These are phyloP conservation scores for Heliosperma pusillum DNA, from an alignment of 148 eudicot genomes.

Conservation along the genomic window DNA sequence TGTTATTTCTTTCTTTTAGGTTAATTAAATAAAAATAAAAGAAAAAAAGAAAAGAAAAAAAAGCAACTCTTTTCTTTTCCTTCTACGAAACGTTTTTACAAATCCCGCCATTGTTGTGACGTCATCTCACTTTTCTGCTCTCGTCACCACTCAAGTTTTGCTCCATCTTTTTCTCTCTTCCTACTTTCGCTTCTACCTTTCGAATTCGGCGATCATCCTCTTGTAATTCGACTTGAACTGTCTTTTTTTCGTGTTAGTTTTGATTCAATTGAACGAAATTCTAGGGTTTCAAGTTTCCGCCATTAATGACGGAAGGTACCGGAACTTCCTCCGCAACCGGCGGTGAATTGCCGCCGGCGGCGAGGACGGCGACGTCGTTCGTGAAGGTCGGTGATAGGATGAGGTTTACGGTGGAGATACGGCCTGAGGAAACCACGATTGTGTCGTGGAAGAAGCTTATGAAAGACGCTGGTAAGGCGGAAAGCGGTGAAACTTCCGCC, in stretches of 20 bases:
- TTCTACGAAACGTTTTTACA: slow-evolving; percentile 38
- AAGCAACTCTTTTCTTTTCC: neutral
- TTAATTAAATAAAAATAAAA: slow-evolving; percentile 8
- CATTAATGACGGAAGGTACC: slow-evolving; percentile 32
- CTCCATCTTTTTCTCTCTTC: neutral
- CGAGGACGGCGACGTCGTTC: slow-evolving; percentile 39
- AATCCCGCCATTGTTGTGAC: slow-evolving; percentile 36
- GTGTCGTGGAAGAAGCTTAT: slow-evolving; percentile 95
- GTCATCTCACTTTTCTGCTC: neutral
- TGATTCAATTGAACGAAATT: neutral
- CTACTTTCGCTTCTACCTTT: neutral
- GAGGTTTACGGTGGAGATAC: slow-evolving; percentile 77
- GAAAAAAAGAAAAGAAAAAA: slow-evolving; percentile 6
- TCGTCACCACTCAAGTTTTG: neutral
- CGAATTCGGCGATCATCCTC: neutral
- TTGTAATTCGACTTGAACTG: neutral
- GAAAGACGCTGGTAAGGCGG: slow-evolving; percentile 57
- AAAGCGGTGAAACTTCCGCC: slow-evolving; percentile 19
- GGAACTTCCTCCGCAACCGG: slow-evolving; percentile 19
- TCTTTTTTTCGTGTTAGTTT: neutral
- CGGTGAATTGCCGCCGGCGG: slow-evolving; percentile 25
- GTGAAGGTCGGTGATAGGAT: slow-evolving; percentile 52
- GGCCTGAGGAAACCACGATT: slow-evolving; percentile 87
- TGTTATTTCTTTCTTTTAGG: slow-evolving; percentile 23
- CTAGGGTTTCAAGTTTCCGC: slow-evolving; percentile 26